Evolutionary conservation across 441 rosid species (phyloP).

Genomic region (Adansonia madagascariensis): DNA sequence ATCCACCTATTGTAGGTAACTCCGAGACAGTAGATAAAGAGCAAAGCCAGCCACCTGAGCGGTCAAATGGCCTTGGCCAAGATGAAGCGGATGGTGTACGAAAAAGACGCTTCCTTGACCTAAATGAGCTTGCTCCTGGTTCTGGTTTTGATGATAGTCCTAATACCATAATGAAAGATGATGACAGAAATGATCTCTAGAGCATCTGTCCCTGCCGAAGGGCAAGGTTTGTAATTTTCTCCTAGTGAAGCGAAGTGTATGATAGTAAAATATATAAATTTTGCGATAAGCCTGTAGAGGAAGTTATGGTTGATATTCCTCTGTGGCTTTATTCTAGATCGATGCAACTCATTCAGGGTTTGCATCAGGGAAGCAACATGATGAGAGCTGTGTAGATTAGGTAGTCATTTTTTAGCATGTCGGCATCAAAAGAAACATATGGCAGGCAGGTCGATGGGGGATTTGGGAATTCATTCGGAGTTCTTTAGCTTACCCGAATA

Average conservation of each 20-base stretch:
- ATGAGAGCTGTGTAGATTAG: slow-evolving; percentile 55
- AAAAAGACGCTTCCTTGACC: slow-evolving; percentile 81
- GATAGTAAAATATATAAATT: slow-evolving; percentile 55
- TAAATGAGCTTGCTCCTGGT: slow-evolving; percentile 91
- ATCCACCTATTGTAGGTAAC: slow-evolving; percentile 51
- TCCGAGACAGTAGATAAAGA: slow-evolving; percentile 48
- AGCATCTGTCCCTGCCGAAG: slow-evolving; percentile 38
- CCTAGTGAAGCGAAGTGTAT: slow-evolving; percentile 48
- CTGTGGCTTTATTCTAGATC: slow-evolving; percentile 43
- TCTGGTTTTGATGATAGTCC: slow-evolving; percentile 91
- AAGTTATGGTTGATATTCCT: slow-evolving; percentile 38
- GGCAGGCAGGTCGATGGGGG: slow-evolving; percentile 35
- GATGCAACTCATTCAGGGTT: slow-evolving; percentile 38
- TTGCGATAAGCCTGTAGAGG: slow-evolving; percentile 50
- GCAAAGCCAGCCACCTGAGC: slow-evolving; percentile 50
- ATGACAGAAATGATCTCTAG: slow-evolving; percentile 55
- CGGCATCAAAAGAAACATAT: slow-evolving; percentile 49
- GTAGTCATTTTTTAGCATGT: slow-evolving; percentile 59
- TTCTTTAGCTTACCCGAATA: slow-evolving; percentile 47
- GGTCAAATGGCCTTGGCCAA: slow-evolving; percentile 55
- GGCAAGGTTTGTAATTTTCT: slow-evolving; percentile 39
- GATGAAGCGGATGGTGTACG: slow-evolving; percentile 63
- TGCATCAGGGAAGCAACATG: slow-evolving; percentile 47
- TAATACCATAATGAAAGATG: slow-evolving; percentile 66
- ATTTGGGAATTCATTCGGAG: slow-evolving; percentile 36